Base-by-base conservation (phyloP, 352 stramenopile genomes). In the Phytophthora aleatoria region DNA sequence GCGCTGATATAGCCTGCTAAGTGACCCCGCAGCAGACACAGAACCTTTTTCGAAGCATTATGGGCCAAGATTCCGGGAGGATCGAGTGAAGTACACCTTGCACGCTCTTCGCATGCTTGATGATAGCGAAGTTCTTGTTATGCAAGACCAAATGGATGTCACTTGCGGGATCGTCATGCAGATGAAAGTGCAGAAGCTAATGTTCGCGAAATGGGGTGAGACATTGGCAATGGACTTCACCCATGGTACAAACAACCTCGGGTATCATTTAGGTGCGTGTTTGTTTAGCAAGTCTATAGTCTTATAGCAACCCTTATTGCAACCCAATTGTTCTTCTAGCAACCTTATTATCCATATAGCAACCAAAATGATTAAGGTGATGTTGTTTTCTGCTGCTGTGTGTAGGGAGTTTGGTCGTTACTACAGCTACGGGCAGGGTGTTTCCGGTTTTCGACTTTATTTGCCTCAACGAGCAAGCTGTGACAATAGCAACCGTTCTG, bases 181-280 rank as follows among this genome's bases (percentile, higher is more conserved):
- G 31, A 68, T 45, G 5, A 39, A 50, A 20, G 36, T 52, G 9
- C 61, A 71, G 41, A 69, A 71, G 53, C 13, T 61, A 6, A 62
- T 45, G 26, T 71, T 71, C n/a, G 31, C 61, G 27, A 9, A 16
- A 9, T 76, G 59, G 63, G 64, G 63, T 1, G 49, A 73, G 15
- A 66, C 27, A 3, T 9, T 76, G 2, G 31, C 39, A 2, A 71
- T 74, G 64, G 65, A 77, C 45, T 74, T 60, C 41, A 74, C 59
- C 3, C 59, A 71, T 7, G 57, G 11, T 2, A 71, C 57, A 0
- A 77, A 71, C 20, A 74, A 77, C n/a, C 33, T 68, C 3, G 58
- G 58, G 0, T 73, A 64, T 45, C 53, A 65, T 15, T 53, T 68
- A 11, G 52, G 64, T 68, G 35, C 27, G 64, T 48, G 27, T 24